These are phyloP conservation scores for Sonneratia alba DNA, from an alignment of 345 rosid species.

Conservation along the genomic window DNA sequence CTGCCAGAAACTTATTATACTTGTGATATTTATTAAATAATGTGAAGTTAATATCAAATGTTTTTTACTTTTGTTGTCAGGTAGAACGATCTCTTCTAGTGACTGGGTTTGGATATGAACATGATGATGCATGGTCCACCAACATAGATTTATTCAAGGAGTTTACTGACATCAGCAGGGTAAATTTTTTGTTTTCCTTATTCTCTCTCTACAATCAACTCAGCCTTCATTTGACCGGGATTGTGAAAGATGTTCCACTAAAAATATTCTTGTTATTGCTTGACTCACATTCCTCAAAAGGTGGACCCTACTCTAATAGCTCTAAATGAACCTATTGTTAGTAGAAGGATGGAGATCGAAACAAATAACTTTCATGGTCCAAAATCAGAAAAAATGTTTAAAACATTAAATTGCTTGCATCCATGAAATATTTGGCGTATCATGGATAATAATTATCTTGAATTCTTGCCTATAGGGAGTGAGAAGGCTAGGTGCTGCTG, in stretches of 20 bases:
- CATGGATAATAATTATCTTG: not conserved
- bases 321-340: too few relatives aligned
- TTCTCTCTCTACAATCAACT: not conserved
- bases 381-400: too few relatives aligned
- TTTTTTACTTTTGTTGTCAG: constrained; percentile 22
- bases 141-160: constrained; percentile 90
- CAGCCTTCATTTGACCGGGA: not conserved
- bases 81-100: constrained; percentile 90
- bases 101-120: constrained; percentile 97
- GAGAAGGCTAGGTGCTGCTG: constrained; percentile 94
- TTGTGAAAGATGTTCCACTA: too few relatives aligned
- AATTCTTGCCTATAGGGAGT: constrained; percentile 46
- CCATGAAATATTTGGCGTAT: too few relatives aligned
- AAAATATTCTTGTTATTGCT: too few relatives aligned
- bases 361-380: too few relatives aligned
- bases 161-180: constrained; percentile 85
- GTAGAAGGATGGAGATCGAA: too few relatives aligned
- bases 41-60: not conserved
- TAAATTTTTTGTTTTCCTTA: constrained; percentile 16
- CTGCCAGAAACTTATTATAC: not conserved
- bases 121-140: constrained; percentile 83
- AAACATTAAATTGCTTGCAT: too few relatives aligned
- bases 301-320: too few relatives aligned
- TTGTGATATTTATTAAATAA: not conserved
- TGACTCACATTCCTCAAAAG: too few relatives aligned